These are phyloP conservation scores for Entomortierella lignicola DNA, from an alignment of 192 early-diverging fungal genomes.

Conservation along the genomic window DNA sequence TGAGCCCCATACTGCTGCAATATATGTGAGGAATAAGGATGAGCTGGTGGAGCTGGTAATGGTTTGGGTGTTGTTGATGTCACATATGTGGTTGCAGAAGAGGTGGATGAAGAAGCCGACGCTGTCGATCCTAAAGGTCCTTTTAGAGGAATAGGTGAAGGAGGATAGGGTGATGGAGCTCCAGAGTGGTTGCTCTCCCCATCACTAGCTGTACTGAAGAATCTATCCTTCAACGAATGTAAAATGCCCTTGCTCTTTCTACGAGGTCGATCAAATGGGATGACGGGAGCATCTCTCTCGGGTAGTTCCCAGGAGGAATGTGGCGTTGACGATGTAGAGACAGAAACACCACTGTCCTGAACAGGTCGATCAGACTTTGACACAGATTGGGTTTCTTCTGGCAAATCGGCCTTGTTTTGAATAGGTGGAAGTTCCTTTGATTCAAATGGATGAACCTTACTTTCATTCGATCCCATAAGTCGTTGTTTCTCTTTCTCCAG, in stretches of 20 bases:
- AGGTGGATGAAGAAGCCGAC: constrained; percentile 43
- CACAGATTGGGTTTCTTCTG: not conserved
- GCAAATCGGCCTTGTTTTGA: not conserved
- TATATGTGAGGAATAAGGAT: constrained; percentile 28
- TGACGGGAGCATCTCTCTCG: constrained; percentile 27
- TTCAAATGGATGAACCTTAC: constrained; percentile 27
- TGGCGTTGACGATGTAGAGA: constrained; percentile 42
- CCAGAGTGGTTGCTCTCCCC: not conserved
- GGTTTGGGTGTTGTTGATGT: constrained; percentile 34
- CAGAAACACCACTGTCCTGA: constrained; percentile 48
- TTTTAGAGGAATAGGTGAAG: constrained; percentile 37
- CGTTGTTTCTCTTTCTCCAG: constrained; percentile 25
- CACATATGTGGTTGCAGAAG: constrained; percentile 38
- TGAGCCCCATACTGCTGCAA: constrained; percentile 18
- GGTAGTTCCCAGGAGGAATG: constrained; percentile 50
- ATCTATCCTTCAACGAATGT: constrained; percentile 43
- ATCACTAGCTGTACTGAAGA: constrained; percentile 37
- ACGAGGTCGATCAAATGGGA: constrained; percentile 22
- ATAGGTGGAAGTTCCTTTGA: constrained; percentile 48
- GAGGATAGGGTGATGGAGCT: constrained; percentile 24
- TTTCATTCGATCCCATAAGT: not conserved
- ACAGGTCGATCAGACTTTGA: constrained; percentile 19
- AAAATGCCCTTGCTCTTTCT: constrained; percentile 51
- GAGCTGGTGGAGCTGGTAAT: constrained; percentile 44
- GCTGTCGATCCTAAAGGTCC: constrained; percentile 13